Evolutionary conservation across 139 green algal species (phyloP), one percentile per base, ranked within the genome.

Genomic region (Chlorella sp.): DNA sequence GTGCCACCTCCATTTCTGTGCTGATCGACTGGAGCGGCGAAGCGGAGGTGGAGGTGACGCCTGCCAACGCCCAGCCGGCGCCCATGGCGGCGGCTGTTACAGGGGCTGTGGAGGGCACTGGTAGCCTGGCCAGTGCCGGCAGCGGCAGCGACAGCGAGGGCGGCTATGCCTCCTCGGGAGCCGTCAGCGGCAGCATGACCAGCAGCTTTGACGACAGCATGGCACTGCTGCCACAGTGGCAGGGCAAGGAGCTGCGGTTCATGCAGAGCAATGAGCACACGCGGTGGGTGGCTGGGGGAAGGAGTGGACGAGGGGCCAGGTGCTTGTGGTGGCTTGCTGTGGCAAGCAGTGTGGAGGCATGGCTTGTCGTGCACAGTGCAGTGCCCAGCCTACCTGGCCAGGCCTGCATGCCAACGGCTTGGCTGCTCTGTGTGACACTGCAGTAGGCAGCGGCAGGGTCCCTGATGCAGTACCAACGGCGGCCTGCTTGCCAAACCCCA

Each of bases 251-350:
- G 26, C 74, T 92, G 17, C 18, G 60, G 11, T 98, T 98, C 84
- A 97, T 98, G 92, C 92, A 87, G 74, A 87, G 67, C 85, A 98
- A 98, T 83, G 88, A 95, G 51, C 94, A 98, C 87, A 88, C 76
- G 63, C 41, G 81, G 81, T 71, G 68, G 56, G 76, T 39, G 76
- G 75, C 3, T 26, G 56, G 75, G 44, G 28, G 30, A 25, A 18
- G 18, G 20, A 30, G 16, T 34, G 32, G 1, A 23, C 36, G 32
- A 28, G 73, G 9, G 73, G 68, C 36, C n/a, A n/a, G n/a, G n/a
- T n/a, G n/a, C n/a, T n/a, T n/a, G n/a, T n/a, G n/a, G n/a, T n/a
- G n/a, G n/a, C n/a, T n/a, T n/a, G n/a, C n/a, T n/a, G n/a, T n/a
- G n/a, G n/a, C n/a, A n/a, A n/a, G n/a, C n/a, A n/a, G n/a, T n/a